Conservation (phyloP, 768 basidiomycete genomes). For the Melanogaster broomeanus region DNA sequence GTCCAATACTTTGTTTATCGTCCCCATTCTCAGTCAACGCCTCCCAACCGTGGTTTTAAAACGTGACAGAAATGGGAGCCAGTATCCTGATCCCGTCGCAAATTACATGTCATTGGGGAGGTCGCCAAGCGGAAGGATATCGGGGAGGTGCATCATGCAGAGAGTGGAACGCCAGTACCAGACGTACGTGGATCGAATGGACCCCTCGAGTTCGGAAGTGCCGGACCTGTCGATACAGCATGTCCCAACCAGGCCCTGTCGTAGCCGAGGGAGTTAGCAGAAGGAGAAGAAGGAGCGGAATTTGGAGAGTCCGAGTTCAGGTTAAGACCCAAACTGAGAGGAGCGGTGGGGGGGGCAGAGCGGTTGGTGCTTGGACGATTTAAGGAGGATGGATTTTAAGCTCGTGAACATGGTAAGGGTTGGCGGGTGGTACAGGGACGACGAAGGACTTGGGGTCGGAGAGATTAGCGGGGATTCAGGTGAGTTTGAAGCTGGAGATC, state of each 20-base stretch:
- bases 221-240: conserved; percentile 15
- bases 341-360: no score
- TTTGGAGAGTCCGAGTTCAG: no score
- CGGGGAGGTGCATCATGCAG: conserved; percentile 11
- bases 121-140: background rate
- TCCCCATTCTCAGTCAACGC: background rate
- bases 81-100: no score
- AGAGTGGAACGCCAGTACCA: conserved; percentile 14
- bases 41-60: no score
- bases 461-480: background rate
- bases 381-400: background rate
- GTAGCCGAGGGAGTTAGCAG: background rate
- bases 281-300: background rate
- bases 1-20: background rate
- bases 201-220: conserved; percentile 16
- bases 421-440: background rate
- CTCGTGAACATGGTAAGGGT: background rate
- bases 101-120: background rate
- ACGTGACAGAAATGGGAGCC: no score
- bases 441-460: background rate
- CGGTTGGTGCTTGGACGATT: no score
- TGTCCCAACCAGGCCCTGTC: conserved; percentile 12
- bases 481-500: background rate
- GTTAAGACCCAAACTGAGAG: no score
- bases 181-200: conserved; percentile 18